Percentiles rank a stretch among this genome's conserved stretches.
Conservation (phyloP, 768 basidiomycete genomes). For the Russula sp. region DNA sequence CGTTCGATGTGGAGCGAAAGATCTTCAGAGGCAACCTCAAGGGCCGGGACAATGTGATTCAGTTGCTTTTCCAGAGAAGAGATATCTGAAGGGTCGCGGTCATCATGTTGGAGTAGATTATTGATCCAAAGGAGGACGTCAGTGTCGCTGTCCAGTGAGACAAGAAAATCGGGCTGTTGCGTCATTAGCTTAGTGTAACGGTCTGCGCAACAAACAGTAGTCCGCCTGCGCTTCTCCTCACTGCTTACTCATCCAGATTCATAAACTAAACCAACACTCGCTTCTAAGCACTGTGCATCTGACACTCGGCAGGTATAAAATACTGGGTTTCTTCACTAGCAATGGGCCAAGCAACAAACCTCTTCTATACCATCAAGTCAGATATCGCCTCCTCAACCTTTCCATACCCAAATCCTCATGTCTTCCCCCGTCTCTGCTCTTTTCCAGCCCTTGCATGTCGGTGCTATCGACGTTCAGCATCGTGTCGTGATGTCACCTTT, state of each 20-base stretch:
- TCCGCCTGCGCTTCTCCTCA: too few relatives aligned
- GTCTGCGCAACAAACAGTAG: too few relatives aligned
- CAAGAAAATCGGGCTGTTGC: conserved; percentile 5
- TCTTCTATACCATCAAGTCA: too few relatives aligned
- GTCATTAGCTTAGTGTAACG: too few relatives aligned
- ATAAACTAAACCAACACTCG: neutral
- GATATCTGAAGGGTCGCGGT: conserved; percentile 15
- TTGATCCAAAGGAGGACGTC: conserved; percentile 30
- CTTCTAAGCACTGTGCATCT: neutral
- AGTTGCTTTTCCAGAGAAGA: conserved; percentile 65
- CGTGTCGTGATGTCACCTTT: conserved; percentile 48
- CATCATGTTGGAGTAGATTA: conserved; percentile 20
- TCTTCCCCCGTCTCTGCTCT: conserved; percentile 24
- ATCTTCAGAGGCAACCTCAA: conserved; percentile 84
- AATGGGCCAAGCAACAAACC: neutral
- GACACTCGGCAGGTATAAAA: neutral
- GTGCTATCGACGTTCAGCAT: conserved; percentile 37
- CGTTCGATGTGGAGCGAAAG: conserved; percentile 82
- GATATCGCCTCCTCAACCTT: too few relatives aligned
- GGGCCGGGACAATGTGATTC: conserved; percentile 63
- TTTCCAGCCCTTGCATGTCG: conserved; percentile 43
- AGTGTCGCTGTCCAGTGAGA: conserved; percentile 24
- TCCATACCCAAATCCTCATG: too few relatives aligned
- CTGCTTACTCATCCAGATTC: too few relatives aligned
- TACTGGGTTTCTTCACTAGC: neutral